Base-by-base conservation (phyloP, 2,329 filamentous ascomycete genomes). In the Dactylellina drechsleri region DNA sequence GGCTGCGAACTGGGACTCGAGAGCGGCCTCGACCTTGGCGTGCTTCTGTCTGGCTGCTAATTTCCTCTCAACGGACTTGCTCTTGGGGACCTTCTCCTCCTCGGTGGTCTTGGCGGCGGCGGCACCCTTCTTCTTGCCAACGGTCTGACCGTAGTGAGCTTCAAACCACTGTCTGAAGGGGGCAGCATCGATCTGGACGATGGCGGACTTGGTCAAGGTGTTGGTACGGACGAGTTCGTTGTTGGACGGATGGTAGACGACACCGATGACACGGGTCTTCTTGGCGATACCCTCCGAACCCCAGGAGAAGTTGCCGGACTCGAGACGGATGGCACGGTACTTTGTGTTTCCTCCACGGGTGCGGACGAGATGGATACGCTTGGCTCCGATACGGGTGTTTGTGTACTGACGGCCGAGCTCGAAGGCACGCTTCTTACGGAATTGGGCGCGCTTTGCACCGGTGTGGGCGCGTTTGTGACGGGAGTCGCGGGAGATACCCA, bases 91-190 rank as follows among this genome's bases (percentile, higher is more conserved):
- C 66, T 81, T 80, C 81, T 86, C 84, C 58, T 80, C 83, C 79
- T 86, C 83, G 83, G 88, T 88, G 81, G 86, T 86, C 81, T 86
- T 84, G 82, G 85, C 84, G 81, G 85, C 84, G 81, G 85, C 84
- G 80, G 79, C 83, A 60, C 97, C 93, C 86, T 93, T 92, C 86
- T 91, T 91, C 82, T 93, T 92, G 84, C 95, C 95, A 79, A 99
- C 84, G 81, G 87, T 81, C 85, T 92, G 88, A 83, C 95, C 95
- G 89, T 99, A 99, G 91, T 99, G 95, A 81, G 95, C 92, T 90
- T 99, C 95, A 87, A 96, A 99, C 95, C 95, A 99, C 87, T 98
- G 94, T 85, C 95, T 89, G 92, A 99, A 99, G 81, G 95, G 95
- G 79, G 95, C 92, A 82, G 96, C 95, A 85, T 99, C 95, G 86